A percentile compares a stretch with the other conserved stretches of the same genome.
Conservation (phyloP, 352 stramenopile species). For the Phytophthora colocasiae region DNA sequence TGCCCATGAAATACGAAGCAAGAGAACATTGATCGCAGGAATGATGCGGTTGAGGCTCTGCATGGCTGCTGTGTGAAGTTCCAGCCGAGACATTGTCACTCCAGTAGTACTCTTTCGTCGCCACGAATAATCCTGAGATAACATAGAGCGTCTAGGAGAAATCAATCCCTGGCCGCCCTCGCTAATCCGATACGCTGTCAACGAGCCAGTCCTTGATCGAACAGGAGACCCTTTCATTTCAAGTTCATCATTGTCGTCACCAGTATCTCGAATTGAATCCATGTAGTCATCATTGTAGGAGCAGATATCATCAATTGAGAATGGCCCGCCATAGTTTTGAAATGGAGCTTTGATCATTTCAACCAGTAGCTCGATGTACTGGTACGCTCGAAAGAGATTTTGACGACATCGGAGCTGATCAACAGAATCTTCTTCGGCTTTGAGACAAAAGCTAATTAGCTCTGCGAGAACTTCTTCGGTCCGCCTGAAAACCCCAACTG, state of each 20-base stretch:
- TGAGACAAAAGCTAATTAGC: conserved; percentile 55
- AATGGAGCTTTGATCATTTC: conserved; percentile 76
- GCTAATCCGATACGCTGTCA: conserved; percentile 3
- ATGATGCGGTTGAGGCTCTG: conserved; percentile 68
- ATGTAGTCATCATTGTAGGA: conserved; percentile 58
- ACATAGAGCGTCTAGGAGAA: conserved; percentile 30
- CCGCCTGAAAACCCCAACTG: conserved; percentile 41
- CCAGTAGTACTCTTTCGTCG: conserved; percentile 35
- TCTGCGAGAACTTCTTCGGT: conserved; percentile 53
- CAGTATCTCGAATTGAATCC: conserved; percentile 29
- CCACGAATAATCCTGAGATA: conserved; percentile 34
- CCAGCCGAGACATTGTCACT: conserved; percentile 24
- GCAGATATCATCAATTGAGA: conserved; percentile 63
- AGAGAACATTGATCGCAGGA: conserved; percentile 54
- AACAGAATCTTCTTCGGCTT: conserved; percentile 33
- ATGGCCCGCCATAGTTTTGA: conserved; percentile 61
- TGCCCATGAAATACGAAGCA: conserved; percentile 69
- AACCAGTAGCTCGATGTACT: conserved; percentile 70
- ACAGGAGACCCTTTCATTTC: conserved; percentile 32
- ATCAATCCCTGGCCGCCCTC: conserved; percentile 22
- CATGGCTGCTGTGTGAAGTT: conserved; percentile 53
- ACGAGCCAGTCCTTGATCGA: conserved; percentile 25
- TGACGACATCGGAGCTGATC: conserved; percentile 48
- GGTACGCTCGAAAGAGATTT: conserved; percentile 61
- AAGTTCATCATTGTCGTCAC: conserved; percentile 35